Evolutionary conservation across 148 eudicot genomes (phyloP).

Genomic region (Vaccinium myrtillus): DNA sequence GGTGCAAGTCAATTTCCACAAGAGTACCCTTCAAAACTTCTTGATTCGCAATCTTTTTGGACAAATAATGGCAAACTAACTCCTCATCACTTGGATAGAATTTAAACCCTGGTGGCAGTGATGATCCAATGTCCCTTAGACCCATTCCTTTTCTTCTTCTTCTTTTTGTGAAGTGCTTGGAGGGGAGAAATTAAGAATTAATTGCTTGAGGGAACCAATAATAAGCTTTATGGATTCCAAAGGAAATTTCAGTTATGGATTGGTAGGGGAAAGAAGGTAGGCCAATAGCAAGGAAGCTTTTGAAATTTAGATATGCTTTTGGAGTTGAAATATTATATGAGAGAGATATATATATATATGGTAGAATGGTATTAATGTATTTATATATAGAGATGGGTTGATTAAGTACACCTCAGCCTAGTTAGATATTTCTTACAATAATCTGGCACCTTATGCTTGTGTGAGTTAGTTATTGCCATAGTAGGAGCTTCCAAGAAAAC

Average conservation of each 20-base stretch:
- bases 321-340: background rate
- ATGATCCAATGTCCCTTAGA: slow-evolving; percentile 71
- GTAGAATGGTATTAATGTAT: background rate
- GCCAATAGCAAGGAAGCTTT: background rate
- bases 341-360: background rate
- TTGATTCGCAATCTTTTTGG: slow-evolving; percentile 65
- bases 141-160: slow-evolving; percentile 42
- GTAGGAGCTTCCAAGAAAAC: slow-evolving; percentile 48
- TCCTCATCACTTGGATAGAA: slow-evolving; percentile 95
- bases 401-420: background rate
- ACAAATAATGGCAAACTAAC: slow-evolving; percentile 77
- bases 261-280: background rate
- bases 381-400: slow-evolving; percentile 9
- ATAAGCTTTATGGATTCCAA: background rate
- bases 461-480: slow-evolving; percentile 5
- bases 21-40: slow-evolving; percentile 58
- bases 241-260: background rate
- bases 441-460: slow-evolving; percentile 39
- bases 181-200: background rate
- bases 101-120: slow-evolving; percentile 90
- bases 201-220: background rate
- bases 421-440: slow-evolving; percentile 9
- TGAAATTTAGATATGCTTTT: background rate
- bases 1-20: slow-evolving; percentile 82
- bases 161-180: background rate